Evolutionary conservation across 257 asterid species (phyloP).

Genomic region (Nicotiana sylvestris): DNA sequence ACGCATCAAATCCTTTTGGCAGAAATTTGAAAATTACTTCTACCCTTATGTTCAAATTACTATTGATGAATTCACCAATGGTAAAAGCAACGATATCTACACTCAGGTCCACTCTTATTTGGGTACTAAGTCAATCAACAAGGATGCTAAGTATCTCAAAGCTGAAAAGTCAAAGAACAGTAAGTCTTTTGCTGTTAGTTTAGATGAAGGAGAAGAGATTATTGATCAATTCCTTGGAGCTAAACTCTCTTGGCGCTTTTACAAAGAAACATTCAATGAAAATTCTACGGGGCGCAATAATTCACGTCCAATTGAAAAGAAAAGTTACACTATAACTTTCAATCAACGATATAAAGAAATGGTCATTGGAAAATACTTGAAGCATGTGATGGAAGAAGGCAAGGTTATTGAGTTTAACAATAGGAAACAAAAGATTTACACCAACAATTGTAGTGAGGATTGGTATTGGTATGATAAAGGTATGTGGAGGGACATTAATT

Average conservation of each 20-base stretch:
- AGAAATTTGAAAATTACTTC: not conserved
- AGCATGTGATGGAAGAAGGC: not conserved
- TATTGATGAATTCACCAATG: not conserved
- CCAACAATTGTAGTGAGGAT: not conserved
- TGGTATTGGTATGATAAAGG: not conserved
- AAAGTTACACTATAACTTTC: not conserved
- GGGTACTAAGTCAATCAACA: not conserved
- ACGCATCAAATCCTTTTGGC: not conserved
- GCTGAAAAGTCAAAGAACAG: conserved; percentile 2
- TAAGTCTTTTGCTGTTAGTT: conserved; percentile 10
- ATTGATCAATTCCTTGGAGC: conserved; percentile 5
- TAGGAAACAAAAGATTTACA: conserved; percentile 7
- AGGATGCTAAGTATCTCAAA: conserved; percentile 2
- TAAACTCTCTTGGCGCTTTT: not conserved
- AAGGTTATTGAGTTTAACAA: not conserved
- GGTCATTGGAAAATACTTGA: not conserved
- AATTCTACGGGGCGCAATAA: not conserved
- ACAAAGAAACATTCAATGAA: not conserved
- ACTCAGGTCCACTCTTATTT: not conserved
- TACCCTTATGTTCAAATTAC: conserved; percentile 8
- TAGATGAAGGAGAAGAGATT: conserved; percentile 7
- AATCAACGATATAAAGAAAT: not conserved
- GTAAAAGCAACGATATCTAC: not conserved
- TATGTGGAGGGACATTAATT: not conserved
- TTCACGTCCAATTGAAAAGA: not conserved